Base-by-base conservation (phyloP, 495 filamentous ascomycete genomes). In the Pseudotulostoma volvatum region DNA sequence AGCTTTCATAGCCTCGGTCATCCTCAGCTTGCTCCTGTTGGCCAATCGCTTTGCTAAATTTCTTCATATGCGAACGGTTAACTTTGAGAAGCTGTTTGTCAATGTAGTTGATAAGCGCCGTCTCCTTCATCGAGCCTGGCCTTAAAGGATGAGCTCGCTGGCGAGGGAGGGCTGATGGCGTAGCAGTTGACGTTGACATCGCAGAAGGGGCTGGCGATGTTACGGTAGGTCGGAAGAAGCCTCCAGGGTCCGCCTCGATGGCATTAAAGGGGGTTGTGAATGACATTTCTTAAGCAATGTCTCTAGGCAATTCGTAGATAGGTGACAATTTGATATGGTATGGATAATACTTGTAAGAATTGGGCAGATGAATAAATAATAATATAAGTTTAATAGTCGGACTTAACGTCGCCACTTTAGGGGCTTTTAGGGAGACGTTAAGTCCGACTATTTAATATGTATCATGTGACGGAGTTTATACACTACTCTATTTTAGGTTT, bases 81-180 rank as follows among this genome's bases (percentile, higher is more conserved):
- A 87, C 72, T 33, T 70, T 57, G 11, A 76, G 47, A 33, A 92
- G 57, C 9, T 59, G 66, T 9, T 66, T 59, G 35, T 82, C 75
- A 2, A 85, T 67, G 57, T 80, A 77, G 19, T 73, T 63, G 42
- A 86, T 73, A 33, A 83, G 71, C n/a, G 68, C 63, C 39, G 74
- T 76, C 54, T 94, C 86, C 52, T 87, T 90, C 5, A 59, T 53
- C 0, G 81, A 80, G 1, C 86, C 86, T 0, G 80, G 58, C 19
- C 65, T 68, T 4, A 92, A 59, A 0, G 83, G 75, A 14, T 68
- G 66, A 16, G 61, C 53, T 39, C 83, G 74, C 2, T 77, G 75
- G 35, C 68, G 68, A 1, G 82, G 82, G 3, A 88, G 66, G 3
- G 49, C 44, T 0, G 67, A 56, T 3, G 53, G 47, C 0, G 54